Base-by-base conservation (phyloP, 441 rosid genomes). In the Jatropha multifida region DNA sequence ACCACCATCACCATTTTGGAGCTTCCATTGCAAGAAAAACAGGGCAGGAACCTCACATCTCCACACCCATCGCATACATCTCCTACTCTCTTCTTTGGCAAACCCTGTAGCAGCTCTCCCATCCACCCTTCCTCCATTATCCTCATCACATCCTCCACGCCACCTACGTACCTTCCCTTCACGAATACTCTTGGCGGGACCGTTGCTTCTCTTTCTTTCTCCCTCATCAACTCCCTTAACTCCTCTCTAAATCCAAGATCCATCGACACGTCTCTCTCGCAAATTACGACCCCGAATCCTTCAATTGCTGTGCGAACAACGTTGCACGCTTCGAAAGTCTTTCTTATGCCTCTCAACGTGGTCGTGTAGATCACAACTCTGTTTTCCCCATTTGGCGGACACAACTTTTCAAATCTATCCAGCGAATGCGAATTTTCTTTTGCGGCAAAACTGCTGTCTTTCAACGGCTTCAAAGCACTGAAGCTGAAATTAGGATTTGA, bases 241-340 rank as follows among this genome's bases (percentile, higher is more conserved):
- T 92, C 96, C 71, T 94, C 92, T 72, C 80, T 89, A 42, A 92
- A 94, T 60, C 96, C 96, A 13, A 82, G 81, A 40, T 92, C 97
- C 94, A 92, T 92, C 0, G 97, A 94, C 55, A 92, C 86, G 49
- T 94, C 98, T 79, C 97, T 84, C 87, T 92, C 98, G 68, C 91
- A 89, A 4, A 92, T 71, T 7, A 40, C 75, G 9, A 92, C 81
- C 54, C 91, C 90, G 2, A 74, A 85, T 37, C 86, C 86, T 73
- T 84, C 90, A 14, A 91, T 61, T 2, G 88, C 88, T 0, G 91
- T 81, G 17, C 94, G 85, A 55, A 89, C 95, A 0, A 86, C 87
- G 55, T 90, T 94, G 85, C 97, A 94, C 18, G 82, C 92, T 76
- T 91, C 98, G 69, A 86, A 92, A 4, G 97, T 92, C 83, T 73